Evolutionary conservation across 2,329 filamentous ascomycete genomes (phyloP), one percentile per base, ranked within the genome.

Genomic region (Alternaria hordeiaustralica): DNA sequence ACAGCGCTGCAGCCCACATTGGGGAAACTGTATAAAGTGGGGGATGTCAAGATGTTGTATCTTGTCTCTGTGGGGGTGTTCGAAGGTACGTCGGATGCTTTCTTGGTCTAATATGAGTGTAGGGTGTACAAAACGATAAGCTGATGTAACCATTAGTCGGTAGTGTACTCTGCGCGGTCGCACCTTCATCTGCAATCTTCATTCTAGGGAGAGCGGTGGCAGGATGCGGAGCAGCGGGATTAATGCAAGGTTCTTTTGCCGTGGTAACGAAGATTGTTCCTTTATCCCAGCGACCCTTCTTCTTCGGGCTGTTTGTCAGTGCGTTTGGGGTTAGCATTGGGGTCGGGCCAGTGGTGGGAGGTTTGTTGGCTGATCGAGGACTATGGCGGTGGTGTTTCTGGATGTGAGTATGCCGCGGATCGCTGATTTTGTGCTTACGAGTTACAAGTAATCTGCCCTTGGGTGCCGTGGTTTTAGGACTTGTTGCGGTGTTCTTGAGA

Each of bases 41-140:
- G 81, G 56, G 72, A 79, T 11, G 76, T 86, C 54, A 83, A 83
- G 67, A 82, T 73, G 43, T 76, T 78, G 4, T 87, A 84, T 73
- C 76, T 87, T 4, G 46, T 68, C 5, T 70, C 68, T 25, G 73
- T 83, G 21, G 55, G 75, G 10, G 64, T 83, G 36, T 84, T 84
- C 57, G 81, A 83, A 64, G 11, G 41, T 47, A 30, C 18, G 44
- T 47, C 44, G 67, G 13, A 25, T 69, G 36, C 36, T 41, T 41
- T 41, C 36, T 41, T 28, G 25, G n/a, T 30, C n/a, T 26, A n/a
- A 12, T n/a, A 26, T 21, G 47, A 50, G 11, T 60, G 61, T 71
- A 65, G 47, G 23, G 20, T 13, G 44, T 46, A 46, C 18, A 21
- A 5, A 8, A 46, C 21, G 20, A 46, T 11, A 18, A 41, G 36